Base-by-base conservation (phyloP, 140 eudicot genomes). In the Anethum foeniculum region DNA sequence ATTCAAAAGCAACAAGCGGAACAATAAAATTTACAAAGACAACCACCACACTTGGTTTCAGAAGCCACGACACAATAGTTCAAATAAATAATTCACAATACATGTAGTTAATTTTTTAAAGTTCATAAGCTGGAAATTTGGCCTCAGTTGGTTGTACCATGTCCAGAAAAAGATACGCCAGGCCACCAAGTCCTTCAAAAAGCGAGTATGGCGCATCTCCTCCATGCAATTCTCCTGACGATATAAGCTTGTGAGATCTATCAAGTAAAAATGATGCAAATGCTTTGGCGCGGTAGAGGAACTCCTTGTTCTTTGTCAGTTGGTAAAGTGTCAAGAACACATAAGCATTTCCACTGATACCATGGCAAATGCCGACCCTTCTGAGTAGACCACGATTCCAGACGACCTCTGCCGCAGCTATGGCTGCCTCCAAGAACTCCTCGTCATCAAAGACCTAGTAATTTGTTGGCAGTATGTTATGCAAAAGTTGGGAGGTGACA, bases 341-440 rank as follows among this genome's bases (percentile, higher is more conserved):
- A 52, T 93, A 93, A 0, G 94, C 82, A 48, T 93, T 93, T 74
- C 97, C 97, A 67, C 97, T 87, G 44, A 89, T 85, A 6, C 97
- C 97, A 72, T 90, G 94, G 79, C 94, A 90, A 11, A 93, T 79
- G 16, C 96, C 96, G 18, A 90, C 93, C 32, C 91, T 87, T 78
- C 84, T 93, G 68, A 93, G 88, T 56, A 93, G 88, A 25, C 98
- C 98, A 5, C 95, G 91, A 19, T 86, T 83, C 98, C 98, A 93
- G 51, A 92, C 93, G 12, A 88, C 92, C 83, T 91, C 89, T 3
- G 94, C 88, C 58, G 94, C 94, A 75, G 80, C 88, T 48, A 80
- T 80, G 46, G 94, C 96, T 36, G 92, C 96, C 76, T 93, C 76
- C 21, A 91, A 72, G 81, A 89, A 85, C 69, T 80, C 90, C 73